Percentiles rank a stretch among this genome's conserved stretches.
phyloP scores from a whole-genome alignment of 441 rosid species.

The Daphne laureola region DNA sequence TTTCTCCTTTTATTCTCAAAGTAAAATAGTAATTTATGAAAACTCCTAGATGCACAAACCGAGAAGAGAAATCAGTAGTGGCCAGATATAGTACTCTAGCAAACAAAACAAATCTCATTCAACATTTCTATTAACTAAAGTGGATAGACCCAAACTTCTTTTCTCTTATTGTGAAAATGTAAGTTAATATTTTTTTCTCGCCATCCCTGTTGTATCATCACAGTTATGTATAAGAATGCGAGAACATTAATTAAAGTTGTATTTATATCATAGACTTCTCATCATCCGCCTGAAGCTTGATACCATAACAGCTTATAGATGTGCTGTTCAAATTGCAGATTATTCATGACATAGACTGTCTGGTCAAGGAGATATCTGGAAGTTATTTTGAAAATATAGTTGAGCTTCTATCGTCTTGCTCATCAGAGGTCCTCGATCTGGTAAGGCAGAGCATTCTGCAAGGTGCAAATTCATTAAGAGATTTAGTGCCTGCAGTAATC shows the following conservation, averaged over 20 bases:
- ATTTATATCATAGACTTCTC: neutral
- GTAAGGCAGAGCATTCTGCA: slow-evolving; percentile 74
- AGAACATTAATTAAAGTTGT: too few relatives aligned
- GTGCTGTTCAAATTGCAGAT: slow-evolving; percentile 53
- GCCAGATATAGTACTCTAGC: too few relatives aligned
- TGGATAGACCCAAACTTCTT: too few relatives aligned
- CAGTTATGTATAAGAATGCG: too few relatives aligned
- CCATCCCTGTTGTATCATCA: neutral
- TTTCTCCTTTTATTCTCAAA: too few relatives aligned
- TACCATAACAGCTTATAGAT: slow-evolving; percentile 18
- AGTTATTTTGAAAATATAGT: slow-evolving; percentile 56
- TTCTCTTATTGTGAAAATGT: too few relatives aligned
- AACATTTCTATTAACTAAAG: too few relatives aligned
- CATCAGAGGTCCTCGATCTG: slow-evolving; percentile 52
- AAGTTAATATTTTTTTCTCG: neutral
- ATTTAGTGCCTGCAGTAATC: slow-evolving; percentile 46
- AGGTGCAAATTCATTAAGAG: slow-evolving; percentile 53
- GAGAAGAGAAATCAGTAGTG: too few relatives aligned
- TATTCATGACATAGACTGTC: slow-evolving; percentile 67
- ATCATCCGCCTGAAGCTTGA: slow-evolving; percentile 3
- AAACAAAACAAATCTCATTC: too few relatives aligned
- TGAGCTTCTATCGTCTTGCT: slow-evolving; percentile 60
- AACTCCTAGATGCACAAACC: too few relatives aligned
- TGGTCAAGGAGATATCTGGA: slow-evolving; percentile 59
- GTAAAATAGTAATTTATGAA: too few relatives aligned